A percentile compares a stretch with the other conserved stretches of the same genome.
Conservation (phyloP, 2,329 filamentous ascomycete species). For the Neofusicoccum parvum region DNA sequence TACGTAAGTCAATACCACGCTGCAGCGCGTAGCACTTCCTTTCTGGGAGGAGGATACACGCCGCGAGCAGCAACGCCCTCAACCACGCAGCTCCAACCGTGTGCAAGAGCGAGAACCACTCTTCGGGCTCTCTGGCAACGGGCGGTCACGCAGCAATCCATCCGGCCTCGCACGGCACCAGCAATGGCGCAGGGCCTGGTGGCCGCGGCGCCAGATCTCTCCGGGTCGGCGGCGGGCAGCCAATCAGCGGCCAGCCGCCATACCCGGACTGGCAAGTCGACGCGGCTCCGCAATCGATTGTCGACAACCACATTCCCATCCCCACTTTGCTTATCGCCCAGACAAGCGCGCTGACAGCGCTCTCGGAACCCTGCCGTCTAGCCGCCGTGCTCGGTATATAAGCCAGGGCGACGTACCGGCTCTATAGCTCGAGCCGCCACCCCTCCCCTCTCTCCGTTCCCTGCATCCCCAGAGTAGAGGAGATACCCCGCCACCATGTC, state of each 20-base stretch:
- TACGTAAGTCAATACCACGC: background rate
- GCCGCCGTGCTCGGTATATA: background rate
- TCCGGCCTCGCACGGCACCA: background rate
- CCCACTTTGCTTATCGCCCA: conserved; percentile 22
- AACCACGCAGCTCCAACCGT: too few relatives aligned
- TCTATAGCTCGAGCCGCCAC: background rate
- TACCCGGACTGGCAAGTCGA: conserved; percentile 7
- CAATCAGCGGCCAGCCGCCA: background rate
- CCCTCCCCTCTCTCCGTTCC: background rate
- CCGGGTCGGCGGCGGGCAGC: background rate
- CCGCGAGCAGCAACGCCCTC: too few relatives aligned
- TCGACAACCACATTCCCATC: conserved; percentile 18
- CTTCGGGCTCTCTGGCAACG: background rate
- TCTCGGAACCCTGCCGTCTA: background rate
- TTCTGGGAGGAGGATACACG: too few relatives aligned
- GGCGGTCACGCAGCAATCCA: too few relatives aligned
- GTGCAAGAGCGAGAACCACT: too few relatives aligned
- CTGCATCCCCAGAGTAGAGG: too few relatives aligned
- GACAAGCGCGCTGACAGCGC: background rate
- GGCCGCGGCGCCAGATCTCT: background rate
- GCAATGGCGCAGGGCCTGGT: background rate
- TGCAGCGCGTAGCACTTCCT: background rate
- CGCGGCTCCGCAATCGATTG: conserved; percentile 6
- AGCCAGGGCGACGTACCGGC: background rate
- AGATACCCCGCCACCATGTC: conserved; percentile 5